Base-by-base conservation (phyloP, 768 basidiomycete genomes). In the Pisolithus orientalis region DNA sequence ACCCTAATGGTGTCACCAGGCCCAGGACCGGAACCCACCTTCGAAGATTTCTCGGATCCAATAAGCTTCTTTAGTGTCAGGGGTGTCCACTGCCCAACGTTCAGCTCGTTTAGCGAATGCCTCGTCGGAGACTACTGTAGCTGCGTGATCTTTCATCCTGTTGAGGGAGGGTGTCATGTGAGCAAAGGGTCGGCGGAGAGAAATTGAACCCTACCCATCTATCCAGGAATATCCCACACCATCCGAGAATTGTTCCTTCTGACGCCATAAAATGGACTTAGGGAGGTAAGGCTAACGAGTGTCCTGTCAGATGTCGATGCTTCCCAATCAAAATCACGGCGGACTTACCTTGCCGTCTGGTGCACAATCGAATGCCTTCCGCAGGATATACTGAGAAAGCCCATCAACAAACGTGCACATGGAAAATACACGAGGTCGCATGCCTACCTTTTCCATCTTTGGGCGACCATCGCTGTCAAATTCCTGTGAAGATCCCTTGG, bases 171-270 rank as follows among this genome's bases (percentile, higher is more conserved):
- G 34, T 34, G 9, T 17, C 29, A 21, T 44, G 46, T 34, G 42
- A 29, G 28, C 25, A 28, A 7, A 27, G 21, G 54, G 27, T 49
- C 29, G 42, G 31, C 58, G 28, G 14, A 17, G 29, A 16, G 28
- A 16, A 10, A 39, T 27, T 4, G 37, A 32, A 46, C 61, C 79
- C 40, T 62, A 89, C 89, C 94, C 92, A 62, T 98, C 94, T 63
- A 98, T 98, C 94, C 95, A 97, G 31, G 93, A 94, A 71, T 96
- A 97, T 31, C 95, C 94, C 50, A 96, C 94, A 50, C 96, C 96
- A 63, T 99, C 96, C 2, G 94, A 97, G 74, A 99, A 99, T 63
- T 98, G 94, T 71, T 99, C 96, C 69, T 99, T 99, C 69, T 99
- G 96, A 52, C 96, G 80, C 96, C 96, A 99, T 39, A 99, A 77